phyloP scores from a whole-genome alignment of 495 filamentous ascomycete species.

The Talaromyces borbonicus region DNA sequence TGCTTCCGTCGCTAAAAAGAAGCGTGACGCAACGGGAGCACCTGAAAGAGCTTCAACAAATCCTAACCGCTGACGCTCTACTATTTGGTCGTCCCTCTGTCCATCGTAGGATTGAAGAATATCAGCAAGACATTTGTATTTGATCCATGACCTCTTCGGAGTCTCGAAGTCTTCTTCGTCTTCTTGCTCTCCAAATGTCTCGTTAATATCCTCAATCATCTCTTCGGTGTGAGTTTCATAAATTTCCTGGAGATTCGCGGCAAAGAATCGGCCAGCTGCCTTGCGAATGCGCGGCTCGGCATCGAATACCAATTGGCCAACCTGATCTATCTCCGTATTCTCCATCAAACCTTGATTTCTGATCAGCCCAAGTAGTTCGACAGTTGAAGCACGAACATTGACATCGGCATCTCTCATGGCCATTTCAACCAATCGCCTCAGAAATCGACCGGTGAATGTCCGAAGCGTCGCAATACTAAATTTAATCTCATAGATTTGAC shows the following conservation, averaged over 20 bases:
- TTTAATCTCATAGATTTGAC: slow-evolving; percentile 61
- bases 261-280: slow-evolving; percentile 82
- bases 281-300: slow-evolving; percentile 72
- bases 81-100: slow-evolving; percentile 37
- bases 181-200: slow-evolving; percentile 48
- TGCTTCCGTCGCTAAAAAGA: slow-evolving; percentile 73
- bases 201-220: slow-evolving; percentile 71
- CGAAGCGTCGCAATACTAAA: slow-evolving; percentile 68
- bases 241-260: slow-evolving; percentile 69
- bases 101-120: slow-evolving; percentile 70
- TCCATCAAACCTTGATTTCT: slow-evolving; percentile 80
- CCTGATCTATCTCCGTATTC: slow-evolving; percentile 76
- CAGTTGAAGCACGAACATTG: slow-evolving; percentile 62
- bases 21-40: slow-evolving; percentile 57
- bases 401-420: slow-evolving; percentile 71
- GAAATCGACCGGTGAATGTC: slow-evolving; percentile 83
- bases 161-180: slow-evolving; percentile 62
- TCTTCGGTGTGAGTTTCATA: slow-evolving; percentile 76
- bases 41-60: slow-evolving; percentile 29
- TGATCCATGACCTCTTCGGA: slow-evolving; percentile 76
- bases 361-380: slow-evolving; percentile 71
- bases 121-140: slow-evolving; percentile 80
- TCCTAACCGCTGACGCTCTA: slow-evolving; percentile 16
- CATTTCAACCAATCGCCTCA: slow-evolving; percentile 86
- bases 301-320: slow-evolving; percentile 82